Evolutionary conservation across 352 stramenopile genomes (phyloP), one percentile per base, ranked within the genome.

Genomic region (Blastocystis sp.): DNA sequence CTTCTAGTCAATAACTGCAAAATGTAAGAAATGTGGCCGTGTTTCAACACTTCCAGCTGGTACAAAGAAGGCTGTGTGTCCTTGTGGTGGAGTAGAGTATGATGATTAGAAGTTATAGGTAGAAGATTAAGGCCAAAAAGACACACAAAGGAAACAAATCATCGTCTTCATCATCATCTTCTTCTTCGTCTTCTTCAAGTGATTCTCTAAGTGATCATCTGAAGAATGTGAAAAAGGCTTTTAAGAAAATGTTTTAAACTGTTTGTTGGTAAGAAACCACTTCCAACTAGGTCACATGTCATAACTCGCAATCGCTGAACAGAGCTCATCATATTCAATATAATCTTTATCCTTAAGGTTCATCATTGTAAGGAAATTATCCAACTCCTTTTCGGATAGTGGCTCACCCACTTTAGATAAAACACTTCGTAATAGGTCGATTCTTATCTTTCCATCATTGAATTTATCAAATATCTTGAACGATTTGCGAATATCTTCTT

Each of bases 391-490:
- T 7, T 73, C 61, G 5, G 24, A 39, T 19, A 73, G 32, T 11
- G 61, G 61, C 32, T 73, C 61, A 52, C 61, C 61, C 61, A 73
- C 61, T 12, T 46, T 39, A 9, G 61, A 49, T 16, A 73, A 39
- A 39, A 73, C 61, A 73, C 32, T 73, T 19, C 61, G 61, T 27
- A 73, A n/a, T 14, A 73, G 24, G 24, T 73, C 61, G 9, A 73
- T 39, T n/a, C 32, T 19, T 29, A 73, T 73, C 32, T 73, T 73
- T 46, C 61, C 61, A 37, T 73, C 61, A 46, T 73, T 73, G 32
- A 52, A 73, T 37, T 73, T 73, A 39, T 73, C 61, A n/a, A 73
- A 73, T n/a, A 73, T 39, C 1, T 73, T 73, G 1, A 73, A 73
- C 32, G 61, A 29, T 19, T n/a, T 5, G 14, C 61, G 61, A 14